Percentiles rank a stretch among this genome's conserved stretches.
Conservation (phyloP, 2,329 filamentous ascomycete genomes). For the Fusarium sulawesiense region DNA sequence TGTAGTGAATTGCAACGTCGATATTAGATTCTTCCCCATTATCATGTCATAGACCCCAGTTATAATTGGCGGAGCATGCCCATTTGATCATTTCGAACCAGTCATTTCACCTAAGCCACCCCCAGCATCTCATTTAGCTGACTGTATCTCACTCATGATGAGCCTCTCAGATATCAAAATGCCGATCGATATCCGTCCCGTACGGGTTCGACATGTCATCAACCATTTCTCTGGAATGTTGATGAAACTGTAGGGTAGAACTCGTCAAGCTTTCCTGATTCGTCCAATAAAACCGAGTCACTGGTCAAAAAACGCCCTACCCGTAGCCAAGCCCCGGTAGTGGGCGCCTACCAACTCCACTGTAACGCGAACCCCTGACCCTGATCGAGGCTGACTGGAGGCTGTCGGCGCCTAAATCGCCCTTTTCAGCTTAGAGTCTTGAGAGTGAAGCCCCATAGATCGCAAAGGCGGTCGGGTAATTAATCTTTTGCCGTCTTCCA, state of each 20-base stretch:
- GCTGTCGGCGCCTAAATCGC: background rate
- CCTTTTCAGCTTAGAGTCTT: background rate
- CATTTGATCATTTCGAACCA: background rate
- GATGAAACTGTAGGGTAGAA: background rate
- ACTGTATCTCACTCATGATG: background rate
- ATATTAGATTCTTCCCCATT: background rate
- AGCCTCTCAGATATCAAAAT: background rate
- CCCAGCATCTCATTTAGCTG: background rate
- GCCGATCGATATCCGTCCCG: background rate
- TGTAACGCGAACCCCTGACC: background rate
- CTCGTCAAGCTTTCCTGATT: background rate
- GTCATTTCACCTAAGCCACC: background rate
- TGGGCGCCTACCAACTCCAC: background rate
- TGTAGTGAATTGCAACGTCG: background rate
- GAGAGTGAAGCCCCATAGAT: background rate
- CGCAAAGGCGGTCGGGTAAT: background rate
- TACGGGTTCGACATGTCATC: background rate
- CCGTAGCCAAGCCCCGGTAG: slow-evolving; percentile 11
- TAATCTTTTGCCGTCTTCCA: background rate
- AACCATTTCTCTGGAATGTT: background rate
- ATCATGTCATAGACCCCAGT: rapidly evolving
- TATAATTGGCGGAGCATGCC: background rate
- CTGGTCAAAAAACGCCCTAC: slow-evolving; percentile 13
- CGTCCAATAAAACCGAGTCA: background rate
- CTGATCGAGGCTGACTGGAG: background rate